These are phyloP conservation scores for Pleurostoma richardsiae DNA, from an alignment of 2,329 filamentous ascomycete genomes.

Conservation along the genomic window DNA sequence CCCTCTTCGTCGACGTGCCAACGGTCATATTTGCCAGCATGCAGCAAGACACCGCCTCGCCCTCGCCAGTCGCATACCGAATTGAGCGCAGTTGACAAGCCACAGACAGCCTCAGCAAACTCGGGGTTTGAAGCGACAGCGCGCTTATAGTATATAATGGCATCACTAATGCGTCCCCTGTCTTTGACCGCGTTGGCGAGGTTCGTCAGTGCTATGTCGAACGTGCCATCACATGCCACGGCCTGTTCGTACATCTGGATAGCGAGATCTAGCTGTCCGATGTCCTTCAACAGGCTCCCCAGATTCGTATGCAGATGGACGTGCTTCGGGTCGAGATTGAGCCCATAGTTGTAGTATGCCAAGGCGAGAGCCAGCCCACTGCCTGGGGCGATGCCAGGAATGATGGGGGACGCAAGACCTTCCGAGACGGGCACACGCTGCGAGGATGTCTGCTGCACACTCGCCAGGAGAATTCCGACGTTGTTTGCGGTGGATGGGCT, in stretches of 20 bases:
- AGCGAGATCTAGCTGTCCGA: constrained; percentile 84
- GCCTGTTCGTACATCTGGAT: constrained; percentile 98
- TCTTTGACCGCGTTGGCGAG: constrained; percentile 97
- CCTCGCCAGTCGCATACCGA: constrained; percentile 95
- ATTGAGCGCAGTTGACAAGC: constrained; percentile 88
- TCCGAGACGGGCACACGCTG: constrained; percentile 19
- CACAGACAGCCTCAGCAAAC: constrained; percentile 95
- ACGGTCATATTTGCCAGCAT: constrained; percentile 69
- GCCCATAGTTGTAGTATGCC: constrained; percentile 91
- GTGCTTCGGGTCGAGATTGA: constrained; percentile 80
- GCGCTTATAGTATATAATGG: constrained; percentile 85
- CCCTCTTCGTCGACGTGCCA: constrained; percentile 90
- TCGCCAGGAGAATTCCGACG: constrained; percentile 92
- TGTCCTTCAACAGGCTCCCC: constrained; percentile 91
- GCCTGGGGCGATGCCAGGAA: constrained; percentile 77
- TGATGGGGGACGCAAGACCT: constrained; percentile 29
- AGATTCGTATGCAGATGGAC: constrained; percentile 97
- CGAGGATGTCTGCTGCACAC: constrained; percentile 68
- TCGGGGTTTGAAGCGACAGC: constrained; percentile 90
- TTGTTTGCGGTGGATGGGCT: constrained; percentile 98
- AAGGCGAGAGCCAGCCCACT: constrained; percentile 85
- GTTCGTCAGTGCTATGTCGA: constrained; percentile 95
- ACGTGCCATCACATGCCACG: constrained; percentile 85
- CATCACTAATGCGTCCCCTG: constrained; percentile 85
- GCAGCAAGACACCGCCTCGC: constrained; percentile 77